Percentiles rank a stretch among this genome's conserved stretches.
Evolutionary conservation across 176 grass and related monocot genomes (phyloP).

Genomic region (Bonia amplexicaulis): DNA sequence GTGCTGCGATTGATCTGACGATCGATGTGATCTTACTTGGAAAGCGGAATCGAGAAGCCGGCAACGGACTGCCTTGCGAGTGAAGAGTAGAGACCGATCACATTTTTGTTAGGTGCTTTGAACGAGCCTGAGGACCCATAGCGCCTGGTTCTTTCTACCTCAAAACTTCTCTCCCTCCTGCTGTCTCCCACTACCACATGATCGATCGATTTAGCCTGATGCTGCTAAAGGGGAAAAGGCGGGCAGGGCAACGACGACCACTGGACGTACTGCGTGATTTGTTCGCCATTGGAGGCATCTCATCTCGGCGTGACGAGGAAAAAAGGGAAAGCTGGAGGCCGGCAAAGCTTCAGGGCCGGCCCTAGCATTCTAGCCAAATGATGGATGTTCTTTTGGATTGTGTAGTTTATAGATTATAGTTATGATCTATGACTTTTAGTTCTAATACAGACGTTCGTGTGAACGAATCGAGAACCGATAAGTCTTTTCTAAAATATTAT

Average conservation of each 20-base stretch:
- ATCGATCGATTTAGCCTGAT: neutral
- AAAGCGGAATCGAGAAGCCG: neutral
- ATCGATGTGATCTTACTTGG: neutral
- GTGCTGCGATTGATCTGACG: neutral
- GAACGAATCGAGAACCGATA: too few relatives aligned
- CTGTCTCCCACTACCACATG: constrained; percentile 30
- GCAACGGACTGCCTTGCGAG: neutral
- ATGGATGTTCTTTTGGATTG: neutral
- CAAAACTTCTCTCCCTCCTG: neutral
- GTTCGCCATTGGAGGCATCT: neutral
- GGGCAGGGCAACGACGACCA: neutral
- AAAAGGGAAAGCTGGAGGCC: constrained; percentile 37
- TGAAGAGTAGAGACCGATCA: neutral
- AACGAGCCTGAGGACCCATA: constrained; percentile 5
- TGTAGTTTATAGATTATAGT: too few relatives aligned
- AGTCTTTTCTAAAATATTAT: too few relatives aligned
- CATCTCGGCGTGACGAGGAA: neutral
- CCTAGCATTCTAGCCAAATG: neutral
- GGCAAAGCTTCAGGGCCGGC: neutral
- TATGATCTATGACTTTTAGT: too few relatives aligned
- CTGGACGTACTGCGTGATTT: neutral
- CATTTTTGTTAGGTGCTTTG: neutral
- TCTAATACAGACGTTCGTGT: fast-evolving
- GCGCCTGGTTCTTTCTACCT: neutral
- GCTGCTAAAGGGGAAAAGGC: neutral